Evolutionary conservation across 805 yeast genomes (phyloP), one percentile per base, ranked within the genome.

Genomic region (Kodamaea laetipori): DNA sequence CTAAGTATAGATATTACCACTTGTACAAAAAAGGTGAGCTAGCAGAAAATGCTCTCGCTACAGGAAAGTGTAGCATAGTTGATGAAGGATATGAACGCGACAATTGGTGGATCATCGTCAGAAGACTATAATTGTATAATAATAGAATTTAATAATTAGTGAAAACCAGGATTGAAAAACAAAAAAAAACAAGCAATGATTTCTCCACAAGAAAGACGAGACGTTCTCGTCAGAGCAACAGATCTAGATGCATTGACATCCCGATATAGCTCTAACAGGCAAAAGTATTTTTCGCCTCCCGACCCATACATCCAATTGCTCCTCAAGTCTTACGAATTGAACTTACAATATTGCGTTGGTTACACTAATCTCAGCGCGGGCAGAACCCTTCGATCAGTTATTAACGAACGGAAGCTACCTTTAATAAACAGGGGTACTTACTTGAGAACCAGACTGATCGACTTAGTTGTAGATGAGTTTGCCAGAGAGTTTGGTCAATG

Each of bases 1-100:
- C 90, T 1, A 84, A 82, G 52, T 84, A 85, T 66, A 76, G 99
- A 54, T 94, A 82, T 57, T 94, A 94, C 56, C 99, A 94, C 61
- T 65, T 94, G 37, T 94, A 94, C 61, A 77, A 74, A 44, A 66
- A 85, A 48, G 97, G 97, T 1, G 99, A 94, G 60, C 70, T 94
- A 34, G 84, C 76, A 37, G 78, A 76, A 4, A 88, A 92, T 55
- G 86, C 86, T 18, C 57, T 53, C 15, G 56, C 57, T 18, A 96
- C 97, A 0, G 96, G 96, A 2, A 90, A 84, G 1, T 65, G 69
- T 38, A 52, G 43, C 3, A 71, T 90, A 0, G 72, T 85, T 0
- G 80, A 76, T 19, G 68, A 77, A 33, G 99, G 99, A 0, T 94
- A 92, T 58, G 98, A 94, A 60, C 80, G 77, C 57, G 99, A 92